phyloP scores from a whole-genome alignment of 169 alveolate genomes.

The Plasmodium cynomolgi region DNA sequence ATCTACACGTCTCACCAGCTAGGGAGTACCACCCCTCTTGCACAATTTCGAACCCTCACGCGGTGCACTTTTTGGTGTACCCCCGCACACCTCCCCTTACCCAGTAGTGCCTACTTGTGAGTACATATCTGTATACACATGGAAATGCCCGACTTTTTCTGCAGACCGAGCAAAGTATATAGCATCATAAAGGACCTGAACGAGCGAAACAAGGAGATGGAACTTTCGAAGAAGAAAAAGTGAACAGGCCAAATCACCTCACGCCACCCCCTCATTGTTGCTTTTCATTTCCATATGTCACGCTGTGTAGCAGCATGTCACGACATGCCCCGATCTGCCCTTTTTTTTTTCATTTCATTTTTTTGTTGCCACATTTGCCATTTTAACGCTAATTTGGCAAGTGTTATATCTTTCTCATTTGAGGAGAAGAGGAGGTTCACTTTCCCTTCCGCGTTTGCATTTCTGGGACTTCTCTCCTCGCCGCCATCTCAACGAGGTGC shows the following conservation, averaged over 20 bases:
- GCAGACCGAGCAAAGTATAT: conserved; percentile 68
- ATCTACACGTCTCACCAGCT: not conserved
- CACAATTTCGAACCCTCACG: not conserved
- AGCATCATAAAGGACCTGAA: conserved; percentile 69
- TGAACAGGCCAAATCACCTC: not conserved
- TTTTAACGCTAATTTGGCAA: not conserved
- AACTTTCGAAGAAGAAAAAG: conserved; percentile 38
- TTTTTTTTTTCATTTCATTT: not conserved
- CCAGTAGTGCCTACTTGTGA: not conserved
- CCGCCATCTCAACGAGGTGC: not conserved
- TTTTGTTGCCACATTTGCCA: not conserved
- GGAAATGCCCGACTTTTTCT: not conserved
- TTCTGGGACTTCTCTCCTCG: not conserved
- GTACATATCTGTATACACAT: not conserved
- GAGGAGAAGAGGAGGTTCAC: not conserved
- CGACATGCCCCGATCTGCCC: not conserved
- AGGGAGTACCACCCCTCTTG: not conserved
- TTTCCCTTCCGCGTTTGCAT: not conserved
- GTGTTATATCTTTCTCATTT: not conserved
- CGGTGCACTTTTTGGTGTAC: not conserved
- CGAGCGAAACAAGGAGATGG: conserved; percentile 72
- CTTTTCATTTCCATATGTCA: not conserved
- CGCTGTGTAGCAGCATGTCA: not conserved
- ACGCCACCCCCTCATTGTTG: not conserved
- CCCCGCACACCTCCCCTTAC: not conserved